phyloP scores from a whole-genome alignment of 1,284 basidiomycete species.

The Rhodotorula sp. region DNA sequence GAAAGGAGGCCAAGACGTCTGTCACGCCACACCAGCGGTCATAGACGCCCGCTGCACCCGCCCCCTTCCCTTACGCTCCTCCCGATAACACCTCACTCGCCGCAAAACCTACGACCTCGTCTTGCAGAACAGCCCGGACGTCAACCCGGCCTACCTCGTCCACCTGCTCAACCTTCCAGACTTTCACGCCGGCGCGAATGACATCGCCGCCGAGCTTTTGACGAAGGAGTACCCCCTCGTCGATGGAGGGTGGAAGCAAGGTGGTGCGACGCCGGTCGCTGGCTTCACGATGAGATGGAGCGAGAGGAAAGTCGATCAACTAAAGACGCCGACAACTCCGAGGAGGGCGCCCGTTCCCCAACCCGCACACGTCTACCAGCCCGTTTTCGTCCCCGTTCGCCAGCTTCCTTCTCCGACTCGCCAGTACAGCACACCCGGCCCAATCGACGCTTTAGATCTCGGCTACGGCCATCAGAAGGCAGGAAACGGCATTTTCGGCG shows the following conservation, averaged over 20 bases:
- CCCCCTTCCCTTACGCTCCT: background rate
- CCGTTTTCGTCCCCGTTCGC: too few relatives aligned
- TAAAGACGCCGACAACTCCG: background rate
- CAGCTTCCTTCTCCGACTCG: too few relatives aligned
- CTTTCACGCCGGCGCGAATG: too few relatives aligned
- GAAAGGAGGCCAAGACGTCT: background rate
- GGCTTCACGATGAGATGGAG: background rate
- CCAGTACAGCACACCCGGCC: too few relatives aligned
- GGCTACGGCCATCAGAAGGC: background rate
- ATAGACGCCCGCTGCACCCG: background rate
- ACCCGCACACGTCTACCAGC: too few relatives aligned
- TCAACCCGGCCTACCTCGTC: background rate
- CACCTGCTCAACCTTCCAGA: background rate
- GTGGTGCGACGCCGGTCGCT: background rate
- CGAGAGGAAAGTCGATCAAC: constrained; percentile 20
- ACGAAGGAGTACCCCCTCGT: background rate
- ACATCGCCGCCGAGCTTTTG: background rate
- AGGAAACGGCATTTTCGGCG: constrained; percentile 2
- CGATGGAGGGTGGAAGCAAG: background rate
- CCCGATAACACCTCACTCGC: background rate
- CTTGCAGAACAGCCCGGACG: background rate
- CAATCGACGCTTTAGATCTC: too few relatives aligned
- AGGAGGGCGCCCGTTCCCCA: background rate
- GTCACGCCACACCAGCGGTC: background rate
- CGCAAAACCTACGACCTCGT: background rate